phyloP scores from a whole-genome alignment of 2,329 filamentous ascomycete genomes.

The Juglanconis juglandina region DNA sequence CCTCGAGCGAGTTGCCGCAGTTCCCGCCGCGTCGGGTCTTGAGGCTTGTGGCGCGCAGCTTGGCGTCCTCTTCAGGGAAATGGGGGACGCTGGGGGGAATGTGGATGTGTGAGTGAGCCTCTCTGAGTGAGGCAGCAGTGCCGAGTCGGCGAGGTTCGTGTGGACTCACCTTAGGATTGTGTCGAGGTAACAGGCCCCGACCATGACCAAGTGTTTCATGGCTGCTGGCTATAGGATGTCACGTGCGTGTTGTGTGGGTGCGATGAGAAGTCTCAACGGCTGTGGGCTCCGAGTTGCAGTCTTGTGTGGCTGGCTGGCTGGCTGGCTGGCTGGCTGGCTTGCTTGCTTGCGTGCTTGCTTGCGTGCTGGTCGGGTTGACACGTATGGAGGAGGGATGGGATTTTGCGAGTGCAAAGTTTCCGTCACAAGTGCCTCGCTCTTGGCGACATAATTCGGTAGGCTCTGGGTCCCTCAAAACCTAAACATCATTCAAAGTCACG shows the following conservation, averaged over 20 bases:
- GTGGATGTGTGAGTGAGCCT: neutral
- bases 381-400: no score
- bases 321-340: no score
- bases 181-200: conserved; percentile 69
- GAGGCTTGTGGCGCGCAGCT: conserved; percentile 62
- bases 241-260: neutral
- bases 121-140: no score
- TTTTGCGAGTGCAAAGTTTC: no score
- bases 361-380: no score
- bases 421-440: no score
- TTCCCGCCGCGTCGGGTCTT: conserved; percentile 67
- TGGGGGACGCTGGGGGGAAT: conserved; percentile 52
- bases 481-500: no score
- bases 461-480: no score
- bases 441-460: no score
- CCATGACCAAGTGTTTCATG: conserved; percentile 58
- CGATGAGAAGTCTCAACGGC: neutral
- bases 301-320: no score
- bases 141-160: neutral
- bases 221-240: neutral
- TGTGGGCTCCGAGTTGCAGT: neutral
- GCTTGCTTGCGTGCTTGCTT: no score
- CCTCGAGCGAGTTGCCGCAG: conserved; percentile 67
- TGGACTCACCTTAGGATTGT: conserved; percentile 61
- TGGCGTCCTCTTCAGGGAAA: conserved; percentile 69